phyloP scores from a whole-genome alignment of 805 yeast species.

The Myxozyma neotropica region DNA sequence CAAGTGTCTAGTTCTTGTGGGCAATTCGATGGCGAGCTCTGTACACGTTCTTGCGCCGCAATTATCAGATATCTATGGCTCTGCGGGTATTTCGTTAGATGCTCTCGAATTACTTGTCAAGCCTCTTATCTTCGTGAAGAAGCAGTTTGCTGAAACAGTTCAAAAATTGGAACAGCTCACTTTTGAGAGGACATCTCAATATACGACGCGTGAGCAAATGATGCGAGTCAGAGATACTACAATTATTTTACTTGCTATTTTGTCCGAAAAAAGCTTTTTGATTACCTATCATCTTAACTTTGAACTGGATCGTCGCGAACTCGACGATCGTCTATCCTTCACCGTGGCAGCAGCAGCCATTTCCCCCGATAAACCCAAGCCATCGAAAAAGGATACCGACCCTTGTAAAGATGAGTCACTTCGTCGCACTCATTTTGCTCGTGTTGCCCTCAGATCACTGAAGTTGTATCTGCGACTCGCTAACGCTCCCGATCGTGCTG shows the following conservation, averaged over 20 bases:
- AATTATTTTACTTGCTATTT: not conserved
- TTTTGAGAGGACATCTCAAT: not conserved
- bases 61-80: conserved; percentile 18
- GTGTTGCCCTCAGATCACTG: conserved; percentile 18
- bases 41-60: conserved; percentile 6
- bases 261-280: conserved; percentile 12
- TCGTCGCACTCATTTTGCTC: conserved; percentile 4
- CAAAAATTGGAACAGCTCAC: not conserved
- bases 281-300: conserved; percentile 7
- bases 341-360: not conserved
- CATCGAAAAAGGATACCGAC: not conserved
- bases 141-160: not conserved
- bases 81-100: not conserved
- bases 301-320: not conserved
- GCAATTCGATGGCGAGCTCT: not conserved
- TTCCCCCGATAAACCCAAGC: not conserved
- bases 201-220: conserved; percentile 2
- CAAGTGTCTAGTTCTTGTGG: not conserved
- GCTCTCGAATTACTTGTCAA: not conserved
- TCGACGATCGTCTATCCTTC: not conserved
- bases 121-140: not conserved
- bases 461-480: conserved; percentile 6
- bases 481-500: not conserved
- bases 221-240: not conserved
- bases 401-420: not conserved